These are phyloP conservation scores for Raphanus raphanistrum DNA, from an alignment of 345 rosid genomes.

Conservation along the genomic window DNA sequence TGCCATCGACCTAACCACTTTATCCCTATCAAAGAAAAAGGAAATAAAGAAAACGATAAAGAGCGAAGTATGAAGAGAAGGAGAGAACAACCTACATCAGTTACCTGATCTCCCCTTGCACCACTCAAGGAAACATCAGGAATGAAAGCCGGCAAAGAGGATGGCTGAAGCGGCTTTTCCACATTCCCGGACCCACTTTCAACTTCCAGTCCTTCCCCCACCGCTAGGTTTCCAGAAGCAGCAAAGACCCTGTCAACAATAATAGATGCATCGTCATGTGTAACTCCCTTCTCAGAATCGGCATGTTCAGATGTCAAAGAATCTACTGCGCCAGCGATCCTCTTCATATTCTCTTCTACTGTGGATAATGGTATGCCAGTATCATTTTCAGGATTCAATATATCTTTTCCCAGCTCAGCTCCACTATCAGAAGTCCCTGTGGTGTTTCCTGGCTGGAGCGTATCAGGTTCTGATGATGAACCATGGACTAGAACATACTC, in stretches of 20 bases:
- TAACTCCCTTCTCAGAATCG: conserved; percentile 42
- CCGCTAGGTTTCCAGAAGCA: conserved; percentile 26
- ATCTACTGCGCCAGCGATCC: conserved; percentile 23
- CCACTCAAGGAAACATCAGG: conserved; percentile 46
- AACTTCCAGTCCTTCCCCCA: conserved; percentile 34
- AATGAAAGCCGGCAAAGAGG: conserved; percentile 40
- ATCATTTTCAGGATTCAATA: conserved; percentile 31
- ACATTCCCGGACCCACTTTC: conserved; percentile 32
- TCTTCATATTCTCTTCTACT: conserved; percentile 35
- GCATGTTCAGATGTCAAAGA: conserved; percentile 29
- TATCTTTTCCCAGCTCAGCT: conserved; percentile 28
- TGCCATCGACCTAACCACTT: conserved; percentile 19
- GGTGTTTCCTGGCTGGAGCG: conserved; percentile 32
- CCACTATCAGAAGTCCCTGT: conserved; percentile 29
- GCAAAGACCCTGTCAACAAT: conserved; percentile 18
- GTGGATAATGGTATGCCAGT: conserved; percentile 33
- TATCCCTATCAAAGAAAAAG: conserved; percentile 14
- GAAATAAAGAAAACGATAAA: conserved; percentile 5
- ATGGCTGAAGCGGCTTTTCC: conserved; percentile 40
- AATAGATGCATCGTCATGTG: conserved; percentile 31
- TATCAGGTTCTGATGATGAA: conserved; percentile 32
- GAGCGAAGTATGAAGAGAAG: conserved; percentile 39
- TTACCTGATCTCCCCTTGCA: conserved; percentile 70
- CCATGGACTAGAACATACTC: conserved; percentile 41
- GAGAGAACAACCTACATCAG: conserved; percentile 77